A percentile compares a stretch with the other conserved stretches of the same genome.
Conservation (phyloP, 257 asterid genomes). For the Cordia subcordata region DNA sequence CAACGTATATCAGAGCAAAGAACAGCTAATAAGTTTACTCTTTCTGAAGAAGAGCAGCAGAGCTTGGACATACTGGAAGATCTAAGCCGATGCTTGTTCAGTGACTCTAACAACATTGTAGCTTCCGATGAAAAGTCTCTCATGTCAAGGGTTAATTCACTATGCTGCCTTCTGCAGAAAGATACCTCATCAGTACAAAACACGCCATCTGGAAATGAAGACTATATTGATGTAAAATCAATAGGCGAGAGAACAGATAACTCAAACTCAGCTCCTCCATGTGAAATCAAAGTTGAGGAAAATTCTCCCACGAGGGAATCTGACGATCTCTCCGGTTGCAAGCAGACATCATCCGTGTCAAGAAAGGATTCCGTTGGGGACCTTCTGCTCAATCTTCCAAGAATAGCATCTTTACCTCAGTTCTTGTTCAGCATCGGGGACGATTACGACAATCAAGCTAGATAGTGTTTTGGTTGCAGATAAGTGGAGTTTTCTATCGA, state of each 20-base stretch:
- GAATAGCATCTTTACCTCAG: conserved; percentile 95
- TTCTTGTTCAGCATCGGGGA: conserved; percentile 68
- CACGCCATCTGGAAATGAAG: conserved; percentile 21
- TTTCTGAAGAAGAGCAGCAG: conserved; percentile 71
- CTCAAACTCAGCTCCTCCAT: conserved; percentile 3
- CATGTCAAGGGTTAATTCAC: conserved; percentile 85
- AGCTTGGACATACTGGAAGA: conserved; percentile 68
- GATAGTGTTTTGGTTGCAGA: conserved; percentile 18
- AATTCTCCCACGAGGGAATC: conserved; percentile 1
- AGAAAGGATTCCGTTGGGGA: conserved; percentile 90
- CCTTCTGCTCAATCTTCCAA: conserved; percentile 67
- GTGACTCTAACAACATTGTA: conserved; percentile 47
- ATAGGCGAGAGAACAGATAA: conserved; percentile 29
- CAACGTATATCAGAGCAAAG: conserved; percentile 70
- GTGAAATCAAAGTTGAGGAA: conserved; percentile 16
- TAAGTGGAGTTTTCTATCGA: neutral
- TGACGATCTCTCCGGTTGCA: conserved; percentile 25
- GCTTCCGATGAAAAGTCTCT: conserved; percentile 74
- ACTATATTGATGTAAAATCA: conserved; percentile 13
- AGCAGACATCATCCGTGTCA: conserved; percentile 49
- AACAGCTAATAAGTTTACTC: conserved; percentile 35
- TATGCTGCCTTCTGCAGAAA: conserved; percentile 90
- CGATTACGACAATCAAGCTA: conserved; percentile 54
- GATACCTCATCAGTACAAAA: conserved; percentile 38
- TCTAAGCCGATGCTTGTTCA: conserved; percentile 61